phyloP scores from a whole-genome alignment of 2,329 filamentous ascomycete species.

The Ambrosiella cleistominuta region DNA sequence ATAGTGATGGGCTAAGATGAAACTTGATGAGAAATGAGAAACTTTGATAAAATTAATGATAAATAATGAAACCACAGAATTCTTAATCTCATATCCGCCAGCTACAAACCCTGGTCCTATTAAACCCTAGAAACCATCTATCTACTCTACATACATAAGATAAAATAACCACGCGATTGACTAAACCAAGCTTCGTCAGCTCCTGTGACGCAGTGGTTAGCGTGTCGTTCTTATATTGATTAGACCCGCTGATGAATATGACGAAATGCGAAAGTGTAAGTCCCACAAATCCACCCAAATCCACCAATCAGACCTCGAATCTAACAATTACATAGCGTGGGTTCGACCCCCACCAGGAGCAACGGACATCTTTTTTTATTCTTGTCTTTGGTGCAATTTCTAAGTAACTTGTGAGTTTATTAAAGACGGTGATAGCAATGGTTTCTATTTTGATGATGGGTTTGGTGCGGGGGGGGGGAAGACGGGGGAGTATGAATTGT shows the following conservation, averaged over 20 bases:
- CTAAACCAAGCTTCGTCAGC: slow-evolving; percentile 11
- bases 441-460: too few relatives aligned
- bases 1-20: not conserved
- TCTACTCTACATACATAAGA: too few relatives aligned
- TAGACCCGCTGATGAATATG: slow-evolving; percentile 13
- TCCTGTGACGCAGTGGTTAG: slow-evolving; percentile 15
- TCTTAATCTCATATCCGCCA: not conserved
- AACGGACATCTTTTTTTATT: slow-evolving; percentile 11
- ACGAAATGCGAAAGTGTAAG: slow-evolving; percentile 15
- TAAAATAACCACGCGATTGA: slow-evolving; percentile 2
- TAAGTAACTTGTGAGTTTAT: not conserved
- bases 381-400: not conserved
- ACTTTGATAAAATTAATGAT: not conserved
- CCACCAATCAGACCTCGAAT: slow-evolving; percentile 10
- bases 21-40: slow-evolving; percentile 1
- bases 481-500: too few relatives aligned
- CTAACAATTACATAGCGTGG: slow-evolving; percentile 13
- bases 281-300: not conserved
- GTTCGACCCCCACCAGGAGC: slow-evolving; percentile 15
- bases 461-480: too few relatives aligned
- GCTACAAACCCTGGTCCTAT: not conserved
- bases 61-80: not conserved
- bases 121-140: not conserved
- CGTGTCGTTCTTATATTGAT: slow-evolving; percentile 15
- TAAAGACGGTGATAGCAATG: too few relatives aligned